Percentiles rank a stretch among this genome's conserved stretches.
Conservation (phyloP, 768 basidiomycete species). For the Cystofilobasidium ferigula region DNA sequence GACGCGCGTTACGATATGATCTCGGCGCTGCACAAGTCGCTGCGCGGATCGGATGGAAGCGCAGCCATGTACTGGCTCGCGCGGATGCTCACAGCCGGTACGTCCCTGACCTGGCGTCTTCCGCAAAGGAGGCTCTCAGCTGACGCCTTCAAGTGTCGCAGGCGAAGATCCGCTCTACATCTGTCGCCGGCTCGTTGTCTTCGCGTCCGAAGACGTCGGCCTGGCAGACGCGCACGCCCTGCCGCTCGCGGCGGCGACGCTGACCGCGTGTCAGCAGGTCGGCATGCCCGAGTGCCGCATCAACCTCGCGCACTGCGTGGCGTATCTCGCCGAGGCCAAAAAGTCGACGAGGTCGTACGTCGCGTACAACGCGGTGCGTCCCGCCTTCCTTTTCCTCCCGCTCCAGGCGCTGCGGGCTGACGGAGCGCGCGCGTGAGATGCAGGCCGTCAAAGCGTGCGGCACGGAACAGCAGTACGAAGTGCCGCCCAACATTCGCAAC, state of each 20-base stretch:
- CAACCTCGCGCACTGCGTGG: conserved; percentile 63
- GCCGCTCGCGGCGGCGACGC: conserved; percentile 48
- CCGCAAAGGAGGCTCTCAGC: too few relatives aligned
- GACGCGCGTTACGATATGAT: conserved; percentile 73
- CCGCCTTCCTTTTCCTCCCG: neutral
- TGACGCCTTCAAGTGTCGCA: neutral
- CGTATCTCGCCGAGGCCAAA: conserved; percentile 68
- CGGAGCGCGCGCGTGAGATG: neutral
- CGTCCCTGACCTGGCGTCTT: too few relatives aligned
- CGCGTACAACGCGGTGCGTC: conserved; percentile 51
- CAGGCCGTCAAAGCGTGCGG: conserved; percentile 22
- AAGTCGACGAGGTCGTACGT: conserved; percentile 72
- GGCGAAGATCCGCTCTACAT: conserved; percentile 73
- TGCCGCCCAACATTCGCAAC: conserved; percentile 65
- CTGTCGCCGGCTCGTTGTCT: conserved; percentile 60
- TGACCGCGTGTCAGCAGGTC: conserved; percentile 39
- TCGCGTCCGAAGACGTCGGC: conserved; percentile 78
- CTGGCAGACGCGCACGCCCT: conserved; percentile 67
- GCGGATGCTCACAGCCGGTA: conserved; percentile 55
- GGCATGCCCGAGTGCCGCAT: conserved; percentile 39
- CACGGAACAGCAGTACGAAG: conserved; percentile 57
- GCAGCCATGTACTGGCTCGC: conserved; percentile 85
- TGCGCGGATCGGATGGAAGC: conserved; percentile 61
- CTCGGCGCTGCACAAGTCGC: conserved; percentile 63
- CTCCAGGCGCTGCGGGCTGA: neutral